These are phyloP conservation scores for Colletotrichum trifolii DNA, from an alignment of 2,329 filamentous ascomycete genomes.

Conservation along the genomic window DNA sequence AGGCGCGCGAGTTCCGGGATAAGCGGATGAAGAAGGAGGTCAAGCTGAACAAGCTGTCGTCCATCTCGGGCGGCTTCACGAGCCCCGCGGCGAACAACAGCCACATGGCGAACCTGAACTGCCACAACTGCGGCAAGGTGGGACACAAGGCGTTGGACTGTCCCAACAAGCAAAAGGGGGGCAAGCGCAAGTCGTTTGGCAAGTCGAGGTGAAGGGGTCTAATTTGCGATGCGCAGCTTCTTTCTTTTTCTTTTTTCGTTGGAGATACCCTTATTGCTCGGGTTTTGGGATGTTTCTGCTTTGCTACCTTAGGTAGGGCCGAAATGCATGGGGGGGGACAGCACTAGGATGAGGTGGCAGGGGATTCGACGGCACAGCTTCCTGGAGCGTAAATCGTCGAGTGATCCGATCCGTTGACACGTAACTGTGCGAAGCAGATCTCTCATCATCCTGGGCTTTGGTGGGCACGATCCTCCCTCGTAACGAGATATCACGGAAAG, in stretches of 20 bases:
- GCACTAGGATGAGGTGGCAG: too few species aligned
- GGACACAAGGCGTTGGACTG: slow-evolving; percentile 71
- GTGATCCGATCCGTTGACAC: too few species aligned
- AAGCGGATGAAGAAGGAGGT: slow-evolving; percentile 74
- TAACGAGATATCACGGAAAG: too few species aligned
- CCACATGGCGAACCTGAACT: slow-evolving; percentile 51
- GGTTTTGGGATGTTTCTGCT: slow-evolving; percentile 6
- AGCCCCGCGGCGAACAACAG: slow-evolving; percentile 33
- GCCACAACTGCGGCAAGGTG: slow-evolving; percentile 69
- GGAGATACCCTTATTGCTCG: slow-evolving; percentile 25
- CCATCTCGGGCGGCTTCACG: slow-evolving; percentile 60
- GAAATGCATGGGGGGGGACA: not conserved
- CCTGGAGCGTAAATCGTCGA: too few species aligned
- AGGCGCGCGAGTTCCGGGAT: slow-evolving; percentile 63
- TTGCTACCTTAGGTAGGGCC: not conserved
- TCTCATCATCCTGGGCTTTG: too few species aligned
- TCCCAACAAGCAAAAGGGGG: slow-evolving; percentile 47
- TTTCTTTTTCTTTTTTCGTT: slow-evolving; percentile 7
- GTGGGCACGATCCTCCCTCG: too few species aligned
- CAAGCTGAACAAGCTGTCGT: slow-evolving; percentile 71
- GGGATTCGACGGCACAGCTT: too few species aligned
- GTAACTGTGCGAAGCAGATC: too few species aligned
- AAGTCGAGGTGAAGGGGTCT: slow-evolving; percentile 5
- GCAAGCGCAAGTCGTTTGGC: slow-evolving; percentile 17
- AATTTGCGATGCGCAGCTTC: too few species aligned